Percentiles rank a stretch among this genome's conserved stretches.
phyloP scores from a whole-genome alignment of 2,329 filamentous ascomycete genomes.

The Corniculantispora saksenae region DNA sequence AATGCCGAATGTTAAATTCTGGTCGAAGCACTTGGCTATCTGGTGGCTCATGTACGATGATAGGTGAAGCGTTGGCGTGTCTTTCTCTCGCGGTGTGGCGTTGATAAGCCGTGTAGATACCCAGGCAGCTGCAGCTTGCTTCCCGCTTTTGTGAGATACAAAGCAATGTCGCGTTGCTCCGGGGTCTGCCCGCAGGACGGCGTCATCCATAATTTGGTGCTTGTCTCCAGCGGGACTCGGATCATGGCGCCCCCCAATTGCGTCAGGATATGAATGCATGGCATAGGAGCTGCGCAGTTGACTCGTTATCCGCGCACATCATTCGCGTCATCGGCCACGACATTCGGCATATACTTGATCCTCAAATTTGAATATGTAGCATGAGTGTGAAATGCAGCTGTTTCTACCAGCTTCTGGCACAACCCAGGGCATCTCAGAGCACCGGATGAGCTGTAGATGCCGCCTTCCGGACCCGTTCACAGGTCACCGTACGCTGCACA shows the following conservation, averaged over 20 bases:
- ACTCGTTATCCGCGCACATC: background rate
- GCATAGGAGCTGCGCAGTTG: background rate
- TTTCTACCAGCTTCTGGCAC: too few relatives aligned
- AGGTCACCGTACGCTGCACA: too few relatives aligned
- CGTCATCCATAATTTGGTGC: background rate
- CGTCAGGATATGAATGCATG: background rate
- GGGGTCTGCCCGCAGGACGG: background rate
- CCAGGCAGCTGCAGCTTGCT: background rate
- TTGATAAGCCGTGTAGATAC: background rate
- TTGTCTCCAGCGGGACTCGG: background rate
- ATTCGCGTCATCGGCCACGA: background rate
- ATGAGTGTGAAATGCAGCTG: too few relatives aligned
- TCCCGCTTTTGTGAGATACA: background rate
- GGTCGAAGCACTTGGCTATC: background rate
- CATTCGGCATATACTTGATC: background rate
- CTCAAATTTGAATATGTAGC: too few relatives aligned
- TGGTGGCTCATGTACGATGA: background rate
- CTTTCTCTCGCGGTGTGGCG: background rate
- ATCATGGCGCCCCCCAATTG: background rate
- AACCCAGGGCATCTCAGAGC: too few relatives aligned
- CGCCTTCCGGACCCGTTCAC: too few relatives aligned
- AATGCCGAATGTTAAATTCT: background rate
- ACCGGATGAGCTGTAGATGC: too few relatives aligned
- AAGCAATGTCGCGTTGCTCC: too few relatives aligned
- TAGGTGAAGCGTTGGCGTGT: background rate